Percentiles rank a stretch among this genome's conserved stretches.
phyloP scores from a whole-genome alignment of 257 asterid species.

The Solanum medicagineum region DNA sequence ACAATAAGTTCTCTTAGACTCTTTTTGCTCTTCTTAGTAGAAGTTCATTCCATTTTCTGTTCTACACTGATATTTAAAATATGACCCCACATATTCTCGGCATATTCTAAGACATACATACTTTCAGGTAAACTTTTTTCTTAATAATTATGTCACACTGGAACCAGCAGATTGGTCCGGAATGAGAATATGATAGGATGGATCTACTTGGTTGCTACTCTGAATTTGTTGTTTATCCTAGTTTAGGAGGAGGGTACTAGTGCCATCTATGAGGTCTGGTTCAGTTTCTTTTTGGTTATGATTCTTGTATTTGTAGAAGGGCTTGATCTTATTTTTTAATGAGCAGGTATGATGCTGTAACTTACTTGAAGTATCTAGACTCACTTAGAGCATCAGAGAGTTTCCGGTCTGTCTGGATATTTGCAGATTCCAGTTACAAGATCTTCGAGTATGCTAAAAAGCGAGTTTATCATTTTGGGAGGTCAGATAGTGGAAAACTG shows the following conservation, averaged over 20 bases:
- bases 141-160: not conserved
- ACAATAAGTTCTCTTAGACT: not conserved
- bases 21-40: not conserved
- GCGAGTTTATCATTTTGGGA: constrained; percentile 87
- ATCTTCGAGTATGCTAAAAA: constrained; percentile 88
- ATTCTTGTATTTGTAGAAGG: not conserved
- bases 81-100: not conserved
- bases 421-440: constrained; percentile 97
- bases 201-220: not conserved
- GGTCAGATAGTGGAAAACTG: constrained; percentile 46
- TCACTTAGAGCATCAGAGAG: constrained; percentile 97
- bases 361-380: constrained; percentile 89
- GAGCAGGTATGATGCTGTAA: constrained; percentile 91
- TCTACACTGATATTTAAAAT: not conserved
- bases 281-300: not conserved
- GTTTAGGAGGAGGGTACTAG: not conserved
- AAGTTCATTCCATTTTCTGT: not conserved
- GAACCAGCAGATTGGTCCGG: not conserved
- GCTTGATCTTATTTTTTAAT: constrained; percentile 5
- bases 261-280: not conserved
- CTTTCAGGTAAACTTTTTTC: not conserved
- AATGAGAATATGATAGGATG: not conserved
- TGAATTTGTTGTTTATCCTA: not conserved
- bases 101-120: not conserved
- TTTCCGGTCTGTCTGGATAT: constrained; percentile 95